Evolutionary conservation across 73 alveolate genomes (phyloP), one percentile per base, ranked within the genome.

Genomic region (Paramecium primaurelia): DNA sequence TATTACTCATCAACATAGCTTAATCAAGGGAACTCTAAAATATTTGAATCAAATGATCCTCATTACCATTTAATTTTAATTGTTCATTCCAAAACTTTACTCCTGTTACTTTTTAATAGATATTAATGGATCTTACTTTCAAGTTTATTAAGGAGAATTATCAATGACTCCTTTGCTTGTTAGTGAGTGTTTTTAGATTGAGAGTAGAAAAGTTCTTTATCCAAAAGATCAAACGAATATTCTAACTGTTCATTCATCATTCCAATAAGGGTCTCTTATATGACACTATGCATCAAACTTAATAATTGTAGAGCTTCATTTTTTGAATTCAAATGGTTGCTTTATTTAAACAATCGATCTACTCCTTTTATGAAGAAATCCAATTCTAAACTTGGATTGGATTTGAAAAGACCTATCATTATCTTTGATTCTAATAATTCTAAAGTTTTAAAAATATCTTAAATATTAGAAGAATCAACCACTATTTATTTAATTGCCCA

Each of bases 281-380:
- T 49, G n/a, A 80, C 91, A 44, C 77, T 49, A 8, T 25, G 58
- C 71, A 80, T 80, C 34, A 80, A 26, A 36, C 77, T 44, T 14
- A 80, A 26, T 80, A 80, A 80, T 25, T 1, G 26, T 12, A 45
- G 8, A 4, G 58, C 71, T 10, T 80, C 91, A 25, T 44, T 47
- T 80, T 9, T 80, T 20, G 88, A 75, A 34, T 40, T 75, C 0
- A 9, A 12, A 68, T 68, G 84, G 20, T 68, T 34, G 37, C 49
- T 44, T 25, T 80, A 59, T 64, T 49, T 80, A 80, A 80, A 80
- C 10, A 80, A 18, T 25, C 75, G 49, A 44, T 80, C 91, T 40
- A 80, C 91, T 47, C 45, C 71, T 49, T 80, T 80, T 12, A 80
- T 80, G n/a, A 80, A 80, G 73, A 20, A 45, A 28, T 80, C 71